Conservation (phyloP, 306 rosid species). For the Casuarina glauca region DNA sequence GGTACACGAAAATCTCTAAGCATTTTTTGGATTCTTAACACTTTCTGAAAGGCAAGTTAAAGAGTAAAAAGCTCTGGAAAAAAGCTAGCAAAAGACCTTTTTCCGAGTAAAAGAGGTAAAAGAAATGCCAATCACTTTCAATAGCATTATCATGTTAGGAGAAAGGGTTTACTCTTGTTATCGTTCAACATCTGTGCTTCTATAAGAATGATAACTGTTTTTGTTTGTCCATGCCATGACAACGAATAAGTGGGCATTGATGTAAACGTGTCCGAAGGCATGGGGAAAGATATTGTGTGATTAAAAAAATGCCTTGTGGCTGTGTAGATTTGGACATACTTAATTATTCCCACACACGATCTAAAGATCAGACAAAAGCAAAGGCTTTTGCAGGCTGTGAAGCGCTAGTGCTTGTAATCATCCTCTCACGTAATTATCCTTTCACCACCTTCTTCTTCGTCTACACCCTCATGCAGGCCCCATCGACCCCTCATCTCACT, state of each 20-base stretch:
- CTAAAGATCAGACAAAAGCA: constrained; percentile 26
- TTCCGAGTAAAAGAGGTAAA: neutral
- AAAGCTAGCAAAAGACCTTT: neutral
- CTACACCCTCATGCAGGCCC: constrained; percentile 18
- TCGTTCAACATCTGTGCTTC: constrained; percentile 1
- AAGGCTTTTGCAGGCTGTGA: constrained; percentile 14
- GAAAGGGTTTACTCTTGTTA: neutral
- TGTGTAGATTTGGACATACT: neutral
- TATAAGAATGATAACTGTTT: constrained; percentile 31
- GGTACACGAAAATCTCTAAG: too few relatives aligned
- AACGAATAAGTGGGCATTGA: constrained; percentile 39
- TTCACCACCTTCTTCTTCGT: constrained; percentile 26
- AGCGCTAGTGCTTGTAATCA: constrained; percentile 36
- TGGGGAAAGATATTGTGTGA: constrained; percentile 33
- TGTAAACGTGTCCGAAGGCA: constrained; percentile 31
- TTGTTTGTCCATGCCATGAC: constrained; percentile 33
- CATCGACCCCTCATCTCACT: neutral
- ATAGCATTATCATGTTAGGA: constrained; percentile 35
- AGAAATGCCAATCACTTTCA: constrained; percentile 20
- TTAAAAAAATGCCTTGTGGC: constrained; percentile 27
- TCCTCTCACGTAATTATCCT: constrained; percentile 30
- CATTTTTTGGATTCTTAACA: too few relatives aligned
- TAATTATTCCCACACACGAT: constrained; percentile 24
- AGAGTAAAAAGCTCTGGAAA: neutral
- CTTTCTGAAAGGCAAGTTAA: too few relatives aligned